These are phyloP conservation scores for Penicillium coffeae DNA, from an alignment of 495 filamentous ascomycete genomes.

Conservation along the genomic window DNA sequence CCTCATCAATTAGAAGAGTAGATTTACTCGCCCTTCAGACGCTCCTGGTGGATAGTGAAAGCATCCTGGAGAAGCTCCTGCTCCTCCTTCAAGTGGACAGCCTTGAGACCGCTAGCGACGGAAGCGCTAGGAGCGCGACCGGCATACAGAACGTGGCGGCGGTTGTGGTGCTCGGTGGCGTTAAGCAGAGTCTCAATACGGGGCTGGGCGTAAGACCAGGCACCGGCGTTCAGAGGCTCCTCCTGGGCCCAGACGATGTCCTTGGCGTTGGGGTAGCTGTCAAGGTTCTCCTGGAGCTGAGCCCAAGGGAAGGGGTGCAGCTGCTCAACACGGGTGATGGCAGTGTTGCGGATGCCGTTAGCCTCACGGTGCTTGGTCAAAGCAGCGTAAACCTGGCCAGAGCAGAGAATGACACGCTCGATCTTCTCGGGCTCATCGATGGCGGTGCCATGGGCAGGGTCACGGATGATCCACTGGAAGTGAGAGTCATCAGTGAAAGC, in stretches of 20 bases:
- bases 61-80: conserved; percentile 79
- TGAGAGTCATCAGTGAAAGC: conserved; percentile 86
- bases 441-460: conserved; percentile 70
- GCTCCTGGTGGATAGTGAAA: conserved; percentile 57
- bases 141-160: conserved; percentile 95
- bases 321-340: conserved; percentile 94
- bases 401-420: conserved; percentile 89
- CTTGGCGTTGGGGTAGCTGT: conserved; percentile 93
- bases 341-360: conserved; percentile 79
- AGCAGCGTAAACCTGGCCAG: conserved; percentile 89
- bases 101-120: conserved; percentile 91
- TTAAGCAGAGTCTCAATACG: conserved; percentile 95
- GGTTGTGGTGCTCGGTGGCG: conserved; percentile 81
- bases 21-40: conserved; percentile 52
- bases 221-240: conserved; percentile 94
- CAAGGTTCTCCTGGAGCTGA: conserved; percentile 90
- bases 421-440: conserved; percentile 83
- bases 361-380: conserved; percentile 86
- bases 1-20: not conserved
- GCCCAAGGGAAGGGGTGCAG: conserved; percentile 98
- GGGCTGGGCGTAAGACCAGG: conserved; percentile 92
- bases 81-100: conserved; percentile 88
- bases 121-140: conserved; percentile 85
- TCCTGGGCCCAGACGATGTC: conserved; percentile 96
- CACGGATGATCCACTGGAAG: conserved; percentile 93